phyloP scores from a whole-genome alignment of 148 eudicot species.

The Chenopodium suecicum region DNA sequence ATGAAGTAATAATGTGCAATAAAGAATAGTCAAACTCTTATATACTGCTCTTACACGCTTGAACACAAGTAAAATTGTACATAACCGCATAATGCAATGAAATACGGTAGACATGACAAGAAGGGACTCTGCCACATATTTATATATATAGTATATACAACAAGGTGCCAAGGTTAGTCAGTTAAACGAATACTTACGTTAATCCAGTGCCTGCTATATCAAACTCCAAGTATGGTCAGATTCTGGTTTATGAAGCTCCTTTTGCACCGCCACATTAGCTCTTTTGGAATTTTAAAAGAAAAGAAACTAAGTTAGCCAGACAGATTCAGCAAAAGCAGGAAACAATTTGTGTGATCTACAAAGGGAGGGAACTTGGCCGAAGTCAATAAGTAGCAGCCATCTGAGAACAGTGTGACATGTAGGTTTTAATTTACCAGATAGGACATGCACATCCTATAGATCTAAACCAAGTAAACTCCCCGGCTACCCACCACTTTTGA shows the following conservation, averaged over 20 bases:
- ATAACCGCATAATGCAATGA: not conserved
- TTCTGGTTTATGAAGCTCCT: slow-evolving; percentile 77
- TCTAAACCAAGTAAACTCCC: too few species aligned
- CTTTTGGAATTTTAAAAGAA: slow-evolving; percentile 34
- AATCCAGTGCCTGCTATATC: slow-evolving; percentile 65
- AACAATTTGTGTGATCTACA: not conserved
- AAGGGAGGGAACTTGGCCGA: too few species aligned
- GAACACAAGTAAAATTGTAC: too few species aligned
- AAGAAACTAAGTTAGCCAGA: slow-evolving; percentile 6
- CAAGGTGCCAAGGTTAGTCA: not conserved
- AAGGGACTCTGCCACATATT: not conserved
- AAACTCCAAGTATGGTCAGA: slow-evolving; percentile 92
- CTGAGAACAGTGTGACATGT: not conserved
- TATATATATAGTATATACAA: not conserved
- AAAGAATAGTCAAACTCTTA: too few species aligned
- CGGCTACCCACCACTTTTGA: too few species aligned
- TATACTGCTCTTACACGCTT: too few species aligned
- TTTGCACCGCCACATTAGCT: slow-evolving; percentile 67
- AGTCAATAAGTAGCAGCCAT: not conserved
- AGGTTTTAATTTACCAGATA: too few species aligned
- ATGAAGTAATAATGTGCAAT: too few species aligned
- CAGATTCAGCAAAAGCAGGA: not conserved
- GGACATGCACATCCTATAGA: too few species aligned
- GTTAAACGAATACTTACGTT: slow-evolving; percentile 41
- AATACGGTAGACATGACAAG: not conserved